Conservation (phyloP, 2,329 filamentous ascomycete genomes). For the Colletotrichum noveboracense region DNA sequence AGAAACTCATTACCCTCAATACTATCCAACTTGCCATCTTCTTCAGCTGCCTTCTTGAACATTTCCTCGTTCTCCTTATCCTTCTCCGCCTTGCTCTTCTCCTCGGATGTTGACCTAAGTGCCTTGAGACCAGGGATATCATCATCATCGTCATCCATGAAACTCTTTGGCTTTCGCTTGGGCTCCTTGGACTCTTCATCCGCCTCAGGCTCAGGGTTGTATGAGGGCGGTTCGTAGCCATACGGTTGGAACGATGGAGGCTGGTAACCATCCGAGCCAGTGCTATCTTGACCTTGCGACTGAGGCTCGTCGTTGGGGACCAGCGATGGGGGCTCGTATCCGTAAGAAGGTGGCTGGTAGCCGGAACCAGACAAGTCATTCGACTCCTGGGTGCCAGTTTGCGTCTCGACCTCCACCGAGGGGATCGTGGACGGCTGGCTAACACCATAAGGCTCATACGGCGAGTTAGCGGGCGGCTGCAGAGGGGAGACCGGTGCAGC, state of each 20-base stretch:
- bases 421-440: neutral
- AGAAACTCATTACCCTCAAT: neutral
- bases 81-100: conserved; percentile 69
- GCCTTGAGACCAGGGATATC: conserved; percentile 58
- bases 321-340: conserved; percentile 55
- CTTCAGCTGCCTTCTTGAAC: conserved; percentile 82
- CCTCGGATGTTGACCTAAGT: conserved; percentile 46
- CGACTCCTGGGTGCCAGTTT: neutral
- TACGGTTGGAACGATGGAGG: conserved; percentile 67
- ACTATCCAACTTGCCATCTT: conserved; percentile 60
- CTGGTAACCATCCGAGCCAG: conserved; percentile 56
- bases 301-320: conserved; percentile 33
- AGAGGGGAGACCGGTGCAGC: neutral
- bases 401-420: neutral
- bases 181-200: conserved; percentile 56
- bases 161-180: conserved; percentile 75
- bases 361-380: conserved; percentile 29
- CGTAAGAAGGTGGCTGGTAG: conserved; percentile 55
- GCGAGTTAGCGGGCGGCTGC: conserved; percentile 11
- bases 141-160: conserved; percentile 83
- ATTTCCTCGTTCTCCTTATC: conserved; percentile 85
- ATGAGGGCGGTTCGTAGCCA: conserved; percentile 62
- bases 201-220: conserved; percentile 55
- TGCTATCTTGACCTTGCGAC: conserved; percentile 31
- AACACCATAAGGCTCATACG: conserved; percentile 23